Evolutionary conservation across 139 green algal species (phyloP), one percentile per base, ranked within the genome.

Genomic region (Closterium sp.): DNA sequence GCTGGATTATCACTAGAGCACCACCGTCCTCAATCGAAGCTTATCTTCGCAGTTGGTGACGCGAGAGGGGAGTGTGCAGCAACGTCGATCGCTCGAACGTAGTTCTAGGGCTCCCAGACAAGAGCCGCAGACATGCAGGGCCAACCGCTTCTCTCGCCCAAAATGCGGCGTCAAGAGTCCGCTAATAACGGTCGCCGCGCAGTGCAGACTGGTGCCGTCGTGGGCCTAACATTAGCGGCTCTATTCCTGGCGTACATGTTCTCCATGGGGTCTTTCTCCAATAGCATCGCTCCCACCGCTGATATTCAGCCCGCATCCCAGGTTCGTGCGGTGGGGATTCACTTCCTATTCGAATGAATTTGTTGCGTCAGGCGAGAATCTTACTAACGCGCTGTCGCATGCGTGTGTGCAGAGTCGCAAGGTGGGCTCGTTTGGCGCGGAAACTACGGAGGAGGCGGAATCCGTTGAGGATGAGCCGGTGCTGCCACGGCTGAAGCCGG

Each of bases 121-220:
- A 76, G 55, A 19, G 55, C 2, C 55, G 10, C 55, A 76, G 55
- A 76, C 55, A 76, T 76, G 55, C 55, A 76, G 55, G 55, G 83
- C 30, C 83, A 86, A 33, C 30, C 83, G 30, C 83, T 86, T 28
- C 83, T 86, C 30, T 86, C 83, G 83, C 83, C 83, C 83, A 86
- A 86, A 23, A 34, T 86, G 83, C 83, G 83, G 83, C 83, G 83
- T 32, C 83, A 86, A 33, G 83, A 86, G 83, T 86, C 83, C n/a
- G 30, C 31, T 4, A 86, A 86, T 33, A 31, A 86, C 30, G 83
- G 83, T 2, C 83, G 83, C 83, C 83, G 83, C 16, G 30, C 30
- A 1, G 7, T 86, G 30, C 83, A 34, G n/a, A 33, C 30, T 23
- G 83, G 83, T 34, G n/a, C 30, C 83, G n/a, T 86, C n/a, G 30